phyloP scores from a whole-genome alignment of 768 basidiomycete species.

The Daedalea quercina region DNA sequence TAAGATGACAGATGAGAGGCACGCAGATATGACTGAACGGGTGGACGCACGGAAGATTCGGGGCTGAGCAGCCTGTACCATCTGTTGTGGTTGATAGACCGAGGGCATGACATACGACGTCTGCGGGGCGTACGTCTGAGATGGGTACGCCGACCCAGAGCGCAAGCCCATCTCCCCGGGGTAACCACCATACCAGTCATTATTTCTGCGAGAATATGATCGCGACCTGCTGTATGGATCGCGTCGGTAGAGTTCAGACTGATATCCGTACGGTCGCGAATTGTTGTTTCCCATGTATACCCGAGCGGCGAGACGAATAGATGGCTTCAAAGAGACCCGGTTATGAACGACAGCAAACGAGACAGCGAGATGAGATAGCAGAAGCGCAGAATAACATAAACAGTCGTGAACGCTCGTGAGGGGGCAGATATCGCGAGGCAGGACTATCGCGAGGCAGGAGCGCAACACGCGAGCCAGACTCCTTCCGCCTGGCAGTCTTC shows the following conservation, averaged over 20 bases:
- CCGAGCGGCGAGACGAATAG: not conserved
- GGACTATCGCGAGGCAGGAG: too few species aligned
- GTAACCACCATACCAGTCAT: not conserved
- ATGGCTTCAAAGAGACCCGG: not conserved
- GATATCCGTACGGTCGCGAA: not conserved
- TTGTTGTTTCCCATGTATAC: slow-evolving; percentile 3
- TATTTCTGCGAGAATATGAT: not conserved
- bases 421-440: too few species aligned
- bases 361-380: not conserved
- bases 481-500: too few species aligned
- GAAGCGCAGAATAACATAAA: too few species aligned
- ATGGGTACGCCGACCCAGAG: not conserved
- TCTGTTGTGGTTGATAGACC: not conserved
- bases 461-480: too few species aligned
- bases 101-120: not conserved
- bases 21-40: not conserved
- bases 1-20: not conserved
- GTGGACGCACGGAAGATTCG: not conserved
- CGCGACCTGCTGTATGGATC: not conserved
- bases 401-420: too few species aligned
- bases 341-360: not conserved
- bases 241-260: not conserved
- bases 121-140: not conserved
- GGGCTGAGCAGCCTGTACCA: not conserved
- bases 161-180: not conserved